Base-by-base conservation (phyloP, 352 stramenopile genomes). In the Phytophthora tubulina region DNA sequence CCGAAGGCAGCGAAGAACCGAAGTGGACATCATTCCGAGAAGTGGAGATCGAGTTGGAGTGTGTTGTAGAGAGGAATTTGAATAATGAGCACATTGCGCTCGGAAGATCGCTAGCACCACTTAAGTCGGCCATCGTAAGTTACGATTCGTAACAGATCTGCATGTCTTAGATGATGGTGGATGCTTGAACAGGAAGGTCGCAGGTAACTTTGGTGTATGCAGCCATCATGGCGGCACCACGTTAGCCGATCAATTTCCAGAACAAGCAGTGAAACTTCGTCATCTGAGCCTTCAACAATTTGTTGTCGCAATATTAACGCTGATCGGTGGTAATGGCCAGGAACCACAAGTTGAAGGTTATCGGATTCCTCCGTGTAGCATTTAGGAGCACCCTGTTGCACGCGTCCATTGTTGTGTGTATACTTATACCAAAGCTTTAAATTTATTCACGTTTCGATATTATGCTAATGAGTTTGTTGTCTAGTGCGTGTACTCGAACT, bases 171-270 rank as follows among this genome's bases (percentile, higher is more conserved):
- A 30, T 10, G 7, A 33, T 63, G 46, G 15, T 74, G 67, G 52
- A 67, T 46, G 65, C 65, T 51, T 48, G 35, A 57, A 32, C 31
- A 21, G 13, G 63, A 51, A 63, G 50, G 57, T 69, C 66, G 48
- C 65, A 68, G 21, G 32, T 70, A 36, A 70, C 55, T 70, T 74
- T 49, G 38, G 36, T 48, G 39, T 36, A 36, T 58, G 49, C 67
- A 74, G 67, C 67, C 60, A 70, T 36, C 52, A 73, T 69, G 17
- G 10, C 17, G 46, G 63, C 32, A 41, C 42, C 52, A 21, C 52
- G 44, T 38, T 41, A 38, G 30, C 50, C 41, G 51, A 58, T 44
- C 36, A 11, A 69, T 66, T 64, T 59, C 45, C 17, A 38, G 46
- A 76, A 72, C 32, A 15, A 51, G 27, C 21, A 35, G 15, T 68